Evolutionary conservation across 2,329 filamentous ascomycete species (phyloP), one percentile per base, ranked within the genome.

Genomic region (Venturia pyrina): DNA sequence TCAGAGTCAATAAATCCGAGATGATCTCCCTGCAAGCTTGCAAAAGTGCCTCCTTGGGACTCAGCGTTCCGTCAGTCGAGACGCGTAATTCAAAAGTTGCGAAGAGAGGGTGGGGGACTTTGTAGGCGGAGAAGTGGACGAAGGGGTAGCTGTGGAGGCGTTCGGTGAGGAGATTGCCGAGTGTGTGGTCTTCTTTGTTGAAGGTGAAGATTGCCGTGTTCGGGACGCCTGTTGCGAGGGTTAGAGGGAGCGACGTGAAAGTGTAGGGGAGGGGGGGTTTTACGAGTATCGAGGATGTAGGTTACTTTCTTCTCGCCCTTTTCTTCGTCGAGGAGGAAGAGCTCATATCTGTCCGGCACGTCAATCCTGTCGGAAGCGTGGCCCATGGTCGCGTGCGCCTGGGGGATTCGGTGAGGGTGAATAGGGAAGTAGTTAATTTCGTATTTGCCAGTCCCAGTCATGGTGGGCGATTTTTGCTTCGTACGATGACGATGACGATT

Each of bases 171-270:
- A 99, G 83, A 77, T 99, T 97, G 71, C 89, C 95, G 34, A 99
- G 85, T 0, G 93, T 97, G 79, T 97, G 93, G 72, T 99, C 95
- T 77, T 99, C 95, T 78, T 97, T 98, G 78, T 91, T 91, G 78
- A 99, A 87, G 67, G 91, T 87, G 80, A 99, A 99, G 78, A 97
- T 90, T 11, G 91, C 90, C n/a, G 90, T 92, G 75, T 96, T 96
- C 28, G 93, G 91, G 75, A 96, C 92, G 73, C 91, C 92, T 95
- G 67, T 50, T 44, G 63, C 62, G 10, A 41, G 24, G 19, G 48
- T 65, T 28, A 65, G 37, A 21, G 41, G 44, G 34, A 21, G 48
- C 40, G 6, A 44, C 19, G n/a, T 64, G 32, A 64, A 67, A 67
- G 40, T 64, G 17, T 53, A 5, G 34, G 10, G 21, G 34, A 28